A percentile compares a stretch with the other conserved stretches of the same genome.
phyloP scores from a whole-genome alignment of 192 early-diverging fungal genomes.

The Kappamyces sp. region DNA sequence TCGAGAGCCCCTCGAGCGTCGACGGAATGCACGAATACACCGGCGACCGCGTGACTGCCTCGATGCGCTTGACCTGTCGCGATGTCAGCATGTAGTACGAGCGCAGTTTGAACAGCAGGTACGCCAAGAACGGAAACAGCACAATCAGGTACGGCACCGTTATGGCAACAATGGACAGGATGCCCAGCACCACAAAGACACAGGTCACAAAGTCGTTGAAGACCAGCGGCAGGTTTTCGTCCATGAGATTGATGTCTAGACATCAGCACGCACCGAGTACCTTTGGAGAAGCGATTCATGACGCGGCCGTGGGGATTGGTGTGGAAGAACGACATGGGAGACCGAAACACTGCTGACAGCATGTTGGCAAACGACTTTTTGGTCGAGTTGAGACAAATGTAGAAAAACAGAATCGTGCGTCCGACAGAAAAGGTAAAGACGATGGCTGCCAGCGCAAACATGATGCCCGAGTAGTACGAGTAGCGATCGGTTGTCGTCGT shows the following conservation, averaged over 20 bases:
- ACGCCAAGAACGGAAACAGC: conserved; percentile 40
- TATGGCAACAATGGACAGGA: conserved; percentile 49
- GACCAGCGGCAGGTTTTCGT: conserved; percentile 46
- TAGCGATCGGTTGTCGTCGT: conserved; percentile 26
- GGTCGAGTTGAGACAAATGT: conserved; percentile 36
- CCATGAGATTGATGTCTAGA: conserved; percentile 55
- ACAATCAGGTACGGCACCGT: conserved; percentile 60
- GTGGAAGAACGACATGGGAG: conserved; percentile 59
- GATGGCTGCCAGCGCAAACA: conserved; percentile 33
- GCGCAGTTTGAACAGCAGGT: conserved; percentile 46
- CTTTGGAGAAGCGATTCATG: conserved; percentile 50
- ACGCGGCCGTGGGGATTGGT: conserved; percentile 58
- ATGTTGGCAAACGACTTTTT: conserved; percentile 32
- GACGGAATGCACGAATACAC: conserved; percentile 57
- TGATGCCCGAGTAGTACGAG: conserved; percentile 23
- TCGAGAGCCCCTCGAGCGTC: conserved; percentile 63
- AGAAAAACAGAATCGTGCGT: conserved; percentile 50
- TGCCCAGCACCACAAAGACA: conserved; percentile 59
- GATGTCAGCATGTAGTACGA: conserved; percentile 46
- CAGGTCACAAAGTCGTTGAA: conserved; percentile 54
- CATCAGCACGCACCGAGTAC: conserved; percentile 56
- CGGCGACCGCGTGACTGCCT: conserved; percentile 58
- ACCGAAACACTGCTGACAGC: conserved; percentile 36
- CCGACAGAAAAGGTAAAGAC: conserved; percentile 42
- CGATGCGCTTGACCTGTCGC: conserved; percentile 66